Percentiles rank a stretch among this genome's conserved stretches.
Conservation (phyloP, 306 rosid genomes). For the Hippophae rhamnoides region DNA sequence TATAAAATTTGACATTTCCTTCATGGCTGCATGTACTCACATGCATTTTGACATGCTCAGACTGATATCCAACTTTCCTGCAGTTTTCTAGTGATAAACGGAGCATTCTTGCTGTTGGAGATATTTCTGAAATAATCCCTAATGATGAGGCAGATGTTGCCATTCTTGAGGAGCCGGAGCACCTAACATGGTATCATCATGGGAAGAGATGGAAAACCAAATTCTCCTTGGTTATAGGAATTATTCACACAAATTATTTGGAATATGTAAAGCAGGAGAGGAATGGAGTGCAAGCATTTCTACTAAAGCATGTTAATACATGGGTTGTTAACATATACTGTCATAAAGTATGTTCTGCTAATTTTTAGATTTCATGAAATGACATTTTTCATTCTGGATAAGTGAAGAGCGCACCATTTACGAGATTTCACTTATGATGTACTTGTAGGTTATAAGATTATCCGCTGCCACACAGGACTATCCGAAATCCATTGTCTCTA, state of each 20-base stretch:
- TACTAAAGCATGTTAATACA: slow-evolving; percentile 55
- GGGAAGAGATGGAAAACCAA: slow-evolving; percentile 94
- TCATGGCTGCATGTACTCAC: not conserved
- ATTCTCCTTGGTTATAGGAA: slow-evolving; percentile 68
- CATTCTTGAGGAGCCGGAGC: slow-evolving; percentile 76
- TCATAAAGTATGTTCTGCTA: slow-evolving; percentile 56
- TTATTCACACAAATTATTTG: slow-evolving; percentile 88
- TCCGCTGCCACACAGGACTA: slow-evolving; percentile 97
- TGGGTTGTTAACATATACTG: slow-evolving; percentile 93
- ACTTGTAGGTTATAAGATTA: slow-evolving; percentile 75
- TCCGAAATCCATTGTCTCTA: slow-evolving; percentile 58
- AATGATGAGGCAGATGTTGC: slow-evolving; percentile 33
- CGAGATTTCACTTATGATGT: slow-evolving; percentile 19
- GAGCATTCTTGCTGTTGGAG: slow-evolving; percentile 93
- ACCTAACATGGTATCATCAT: slow-evolving; percentile 94
- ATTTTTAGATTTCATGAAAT: slow-evolving; percentile 5
- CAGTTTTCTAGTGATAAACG: slow-evolving; percentile 78
- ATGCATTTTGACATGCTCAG: slow-evolving; percentile 2
- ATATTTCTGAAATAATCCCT: slow-evolving; percentile 77
- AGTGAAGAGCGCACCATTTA: not conserved
- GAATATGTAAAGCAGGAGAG: slow-evolving; percentile 95
- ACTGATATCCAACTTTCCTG: not conserved
- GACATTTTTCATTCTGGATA: not conserved
- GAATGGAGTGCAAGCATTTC: slow-evolving; percentile 71
- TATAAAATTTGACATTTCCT: too few relatives aligned